A percentile compares a stretch with the other conserved stretches of the same genome.
phyloP scores from a whole-genome alignment of 116 monocot genomes.

The Cymodocea nodosa region DNA sequence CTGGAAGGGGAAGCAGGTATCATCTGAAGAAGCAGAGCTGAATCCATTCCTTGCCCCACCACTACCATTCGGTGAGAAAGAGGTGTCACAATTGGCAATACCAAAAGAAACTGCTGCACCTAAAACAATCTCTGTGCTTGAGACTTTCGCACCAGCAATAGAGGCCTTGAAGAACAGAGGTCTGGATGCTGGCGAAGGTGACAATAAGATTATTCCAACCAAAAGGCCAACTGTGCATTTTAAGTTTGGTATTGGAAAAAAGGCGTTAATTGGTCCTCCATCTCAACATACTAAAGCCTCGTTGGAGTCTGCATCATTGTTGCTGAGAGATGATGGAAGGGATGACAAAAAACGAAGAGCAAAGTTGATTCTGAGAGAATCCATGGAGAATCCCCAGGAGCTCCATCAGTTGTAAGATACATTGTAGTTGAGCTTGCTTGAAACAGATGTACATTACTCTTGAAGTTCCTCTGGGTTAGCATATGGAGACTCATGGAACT shows the following conservation, averaged over 20 bases:
- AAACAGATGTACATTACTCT: slow-evolving; percentile 13
- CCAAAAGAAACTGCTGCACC: slow-evolving; percentile 9
- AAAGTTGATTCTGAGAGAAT: slow-evolving; percentile 71
- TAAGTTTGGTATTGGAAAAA: slow-evolving; percentile 58
- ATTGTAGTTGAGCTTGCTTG: slow-evolving; percentile 4
- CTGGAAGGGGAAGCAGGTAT: slow-evolving; percentile 47
- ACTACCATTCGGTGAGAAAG: slow-evolving; percentile 47
- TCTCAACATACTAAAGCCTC: slow-evolving; percentile 10
- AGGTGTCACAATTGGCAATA: slow-evolving; percentile 28
- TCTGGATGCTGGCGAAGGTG: slow-evolving; percentile 12
- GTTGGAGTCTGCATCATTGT: slow-evolving; percentile 20
- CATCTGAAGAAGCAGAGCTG: neutral
- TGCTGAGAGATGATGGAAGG: slow-evolving; percentile 67
- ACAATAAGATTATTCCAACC: slow-evolving; percentile 28
- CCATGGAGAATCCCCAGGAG: slow-evolving; percentile 84
- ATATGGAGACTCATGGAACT: slow-evolving; percentile 16
- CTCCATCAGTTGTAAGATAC: slow-evolving; percentile 50
- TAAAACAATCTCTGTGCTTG: slow-evolving; percentile 40
- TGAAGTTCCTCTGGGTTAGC: slow-evolving; percentile 1
- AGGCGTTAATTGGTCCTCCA: slow-evolving; percentile 28
- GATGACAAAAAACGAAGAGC: slow-evolving; percentile 93
- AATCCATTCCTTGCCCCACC: slow-evolving; percentile 72
- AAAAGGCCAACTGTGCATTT: slow-evolving; percentile 58
- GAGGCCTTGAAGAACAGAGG: slow-evolving; percentile 40
- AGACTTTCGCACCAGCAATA: slow-evolving; percentile 60